phyloP scores from a whole-genome alignment of 352 stramenopile genomes.

The Thraustochytrium sp. region DNA sequence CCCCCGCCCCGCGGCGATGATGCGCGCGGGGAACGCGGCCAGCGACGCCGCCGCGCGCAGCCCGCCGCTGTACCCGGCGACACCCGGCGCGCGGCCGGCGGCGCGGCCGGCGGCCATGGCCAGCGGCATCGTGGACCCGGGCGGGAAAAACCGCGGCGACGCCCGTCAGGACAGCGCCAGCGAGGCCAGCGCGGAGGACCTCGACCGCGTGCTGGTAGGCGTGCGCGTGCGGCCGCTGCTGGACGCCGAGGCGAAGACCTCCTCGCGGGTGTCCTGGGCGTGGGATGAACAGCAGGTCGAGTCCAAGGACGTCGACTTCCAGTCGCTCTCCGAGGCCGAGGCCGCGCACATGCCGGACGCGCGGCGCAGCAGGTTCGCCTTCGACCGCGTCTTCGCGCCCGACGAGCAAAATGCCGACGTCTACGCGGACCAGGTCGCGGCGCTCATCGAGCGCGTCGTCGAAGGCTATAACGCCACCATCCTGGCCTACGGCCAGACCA shows the following conservation, averaged over 20 bases:
- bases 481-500: conserved; percentile 33
- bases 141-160: not conserved
- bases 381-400: conserved; percentile 9
- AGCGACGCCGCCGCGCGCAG: not conserved
- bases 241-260: not conserved
- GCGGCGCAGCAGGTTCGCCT: not conserved
- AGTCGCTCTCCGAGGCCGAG: not conserved
- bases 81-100: too few species aligned
- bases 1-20: not conserved
- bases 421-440: not conserved
- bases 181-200: not conserved
- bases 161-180: not conserved
- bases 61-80: not conserved
- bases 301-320: not conserved
- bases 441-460: conserved; percentile 11
- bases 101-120: too few species aligned
- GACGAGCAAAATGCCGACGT: not conserved
- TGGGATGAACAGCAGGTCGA: not conserved
- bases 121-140: not conserved
- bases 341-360: not conserved
- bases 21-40: not conserved
- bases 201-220: not conserved
- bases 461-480: conserved; percentile 30
- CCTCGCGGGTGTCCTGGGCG: not conserved
- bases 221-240: conserved; percentile 5